These are phyloP conservation scores for Rhodotorula sp. DNA, from an alignment of 1,284 basidiomycete species.

Conservation along the genomic window DNA sequence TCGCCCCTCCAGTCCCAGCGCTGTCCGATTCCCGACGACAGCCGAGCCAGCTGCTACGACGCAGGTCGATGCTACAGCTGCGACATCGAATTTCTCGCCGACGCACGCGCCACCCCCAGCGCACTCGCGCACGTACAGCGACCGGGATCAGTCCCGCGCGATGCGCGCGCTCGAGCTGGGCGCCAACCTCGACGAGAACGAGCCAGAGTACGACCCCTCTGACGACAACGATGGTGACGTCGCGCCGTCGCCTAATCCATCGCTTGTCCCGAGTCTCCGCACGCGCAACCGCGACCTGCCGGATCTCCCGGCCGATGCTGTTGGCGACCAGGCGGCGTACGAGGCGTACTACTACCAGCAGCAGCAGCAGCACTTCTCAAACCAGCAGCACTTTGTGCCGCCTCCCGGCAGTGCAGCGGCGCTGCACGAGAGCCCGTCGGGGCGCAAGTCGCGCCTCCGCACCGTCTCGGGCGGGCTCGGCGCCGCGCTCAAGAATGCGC, in stretches of 20 bases:
- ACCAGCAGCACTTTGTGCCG: background rate
- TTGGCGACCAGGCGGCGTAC: too few relatives aligned
- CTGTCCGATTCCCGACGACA: slow-evolving; percentile 8
- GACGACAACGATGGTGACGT: background rate
- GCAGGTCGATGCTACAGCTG: slow-evolving; percentile 14
- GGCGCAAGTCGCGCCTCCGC: slow-evolving; percentile 1
- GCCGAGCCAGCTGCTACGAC: background rate
- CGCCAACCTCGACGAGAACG: slow-evolving; percentile 21
- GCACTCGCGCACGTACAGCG: slow-evolving; percentile 1
- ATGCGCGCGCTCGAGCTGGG: slow-evolving; percentile 16
- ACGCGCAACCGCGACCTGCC: slow-evolving; percentile 3
- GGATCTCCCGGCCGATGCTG: background rate
- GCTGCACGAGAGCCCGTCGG: slow-evolving; percentile 1
- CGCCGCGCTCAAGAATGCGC: slow-evolving; percentile 24
- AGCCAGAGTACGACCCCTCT: background rate
- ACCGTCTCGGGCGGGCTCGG: slow-evolving; percentile 17
- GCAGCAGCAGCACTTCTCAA: background rate
- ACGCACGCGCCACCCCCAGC: background rate
- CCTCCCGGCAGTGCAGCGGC: background rate
- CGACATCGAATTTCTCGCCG: slow-evolving; percentile 12
- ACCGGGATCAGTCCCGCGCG: slow-evolving; percentile 9
- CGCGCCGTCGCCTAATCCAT: background rate
- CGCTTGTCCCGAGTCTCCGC: background rate
- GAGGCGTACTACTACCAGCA: background rate
- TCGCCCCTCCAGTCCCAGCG: background rate